Conservation (phyloP, 1,284 basidiomycete species). For the Agroathelia rolfsii region DNA sequence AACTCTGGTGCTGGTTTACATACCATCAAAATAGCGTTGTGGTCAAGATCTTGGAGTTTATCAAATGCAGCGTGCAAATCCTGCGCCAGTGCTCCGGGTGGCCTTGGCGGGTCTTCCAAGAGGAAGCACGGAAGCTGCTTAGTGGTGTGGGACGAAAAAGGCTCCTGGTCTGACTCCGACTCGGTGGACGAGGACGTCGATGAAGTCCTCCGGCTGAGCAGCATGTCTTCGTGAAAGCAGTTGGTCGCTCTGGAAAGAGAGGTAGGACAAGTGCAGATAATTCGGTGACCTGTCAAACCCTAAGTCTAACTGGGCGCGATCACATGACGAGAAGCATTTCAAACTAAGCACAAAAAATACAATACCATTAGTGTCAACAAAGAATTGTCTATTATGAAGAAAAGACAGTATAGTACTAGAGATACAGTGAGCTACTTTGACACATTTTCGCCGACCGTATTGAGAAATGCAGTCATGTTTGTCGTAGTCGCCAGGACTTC, state of each 20-base stretch:
- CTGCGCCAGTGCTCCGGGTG: neutral
- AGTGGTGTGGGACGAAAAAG: slow-evolving; percentile 10
- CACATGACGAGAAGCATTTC: too few relatives aligned
- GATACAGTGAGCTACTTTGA: slow-evolving; percentile 3
- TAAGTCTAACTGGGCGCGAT: neutral
- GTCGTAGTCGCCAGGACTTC: slow-evolving; percentile 48
- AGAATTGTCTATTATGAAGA: neutral
- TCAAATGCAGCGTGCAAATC: slow-evolving; percentile 10
- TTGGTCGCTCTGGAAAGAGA: slow-evolving; percentile 5
- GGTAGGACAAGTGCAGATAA: slow-evolving; percentile 1
- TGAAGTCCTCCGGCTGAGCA: too few relatives aligned
- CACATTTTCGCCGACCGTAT: slow-evolving; percentile 23
- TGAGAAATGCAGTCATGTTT: slow-evolving; percentile 50
- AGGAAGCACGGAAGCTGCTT: slow-evolving; percentile 14
- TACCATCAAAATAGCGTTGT: slow-evolving; percentile 10
- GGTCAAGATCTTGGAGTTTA: slow-evolving; percentile 13
- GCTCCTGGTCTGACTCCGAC: slow-evolving; percentile 24
- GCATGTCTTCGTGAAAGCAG: slow-evolving; percentile 20
- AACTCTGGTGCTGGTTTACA: slow-evolving; percentile 22
- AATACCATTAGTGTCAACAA: neutral
- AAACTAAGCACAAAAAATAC: neutral
- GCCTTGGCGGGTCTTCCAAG: slow-evolving; percentile 6
- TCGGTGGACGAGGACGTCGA: too few relatives aligned
- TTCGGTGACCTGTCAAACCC: slow-evolving; percentile 1
- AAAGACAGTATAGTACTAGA: neutral